phyloP scores from a whole-genome alignment of 2,329 filamentous ascomycete genomes.

The Alternaria dauci region DNA sequence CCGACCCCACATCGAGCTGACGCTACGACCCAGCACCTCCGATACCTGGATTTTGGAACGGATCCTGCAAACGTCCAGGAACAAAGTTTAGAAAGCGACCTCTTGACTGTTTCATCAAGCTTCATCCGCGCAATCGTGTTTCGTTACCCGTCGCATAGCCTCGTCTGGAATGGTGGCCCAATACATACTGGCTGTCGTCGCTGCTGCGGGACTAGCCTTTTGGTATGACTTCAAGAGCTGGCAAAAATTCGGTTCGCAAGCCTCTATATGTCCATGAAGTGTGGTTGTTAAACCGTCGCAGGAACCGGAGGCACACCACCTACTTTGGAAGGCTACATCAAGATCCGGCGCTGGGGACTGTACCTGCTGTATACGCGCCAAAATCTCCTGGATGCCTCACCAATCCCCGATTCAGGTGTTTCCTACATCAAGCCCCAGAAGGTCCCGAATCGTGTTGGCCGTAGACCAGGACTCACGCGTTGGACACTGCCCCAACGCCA shows the following conservation, averaged over 20 bases:
- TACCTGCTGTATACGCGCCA: slow-evolving; percentile 37
- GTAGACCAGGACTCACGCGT: slow-evolving; percentile 31
- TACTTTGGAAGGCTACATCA: slow-evolving; percentile 40
- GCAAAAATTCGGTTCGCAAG: slow-evolving; percentile 27
- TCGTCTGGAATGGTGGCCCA: slow-evolving; percentile 8
- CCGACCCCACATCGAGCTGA: slow-evolving; percentile 8
- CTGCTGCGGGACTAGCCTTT: slow-evolving; percentile 24
- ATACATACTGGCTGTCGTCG: slow-evolving; percentile 22
- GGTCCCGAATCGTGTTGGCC: slow-evolving; percentile 30
- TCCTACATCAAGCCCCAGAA: slow-evolving; percentile 35
- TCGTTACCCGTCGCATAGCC: background rate
- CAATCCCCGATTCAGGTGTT: slow-evolving; percentile 33
- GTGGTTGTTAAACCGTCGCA: slow-evolving; percentile 18
- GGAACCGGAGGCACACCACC: slow-evolving; percentile 46
- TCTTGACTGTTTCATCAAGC: background rate
- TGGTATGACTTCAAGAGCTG: slow-evolving; percentile 38
- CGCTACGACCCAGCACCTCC: background rate
- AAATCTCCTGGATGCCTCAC: slow-evolving; percentile 35
- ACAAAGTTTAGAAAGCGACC: background rate
- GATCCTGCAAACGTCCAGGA: background rate
- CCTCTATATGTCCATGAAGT: background rate
- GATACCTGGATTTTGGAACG: background rate
- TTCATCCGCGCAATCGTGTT: background rate
- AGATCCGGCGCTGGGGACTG: slow-evolving; percentile 41
- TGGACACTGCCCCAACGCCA: slow-evolving; percentile 47